Percentiles rank a stretch among this genome's conserved stretches.
Evolutionary conservation across 2,329 filamentous ascomycete species (phyloP).

Genomic region (Fusarium coicis): DNA sequence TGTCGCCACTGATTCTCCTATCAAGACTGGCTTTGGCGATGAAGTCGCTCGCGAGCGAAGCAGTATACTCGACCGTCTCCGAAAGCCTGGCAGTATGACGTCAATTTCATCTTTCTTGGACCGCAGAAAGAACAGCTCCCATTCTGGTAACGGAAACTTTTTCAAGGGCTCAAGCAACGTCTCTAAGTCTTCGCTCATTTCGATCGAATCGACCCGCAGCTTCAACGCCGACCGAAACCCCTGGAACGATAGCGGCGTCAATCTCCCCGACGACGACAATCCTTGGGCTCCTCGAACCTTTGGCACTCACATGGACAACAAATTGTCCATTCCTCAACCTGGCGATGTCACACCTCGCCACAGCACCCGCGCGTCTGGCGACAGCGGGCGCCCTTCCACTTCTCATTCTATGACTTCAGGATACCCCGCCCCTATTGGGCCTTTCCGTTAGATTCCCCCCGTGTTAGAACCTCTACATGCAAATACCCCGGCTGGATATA

Average conservation of each 20-base stretch:
- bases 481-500: constrained; percentile 74
- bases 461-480: constrained; percentile 61
- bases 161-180: constrained; percentile 94
- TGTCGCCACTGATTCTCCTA: constrained; percentile 86
- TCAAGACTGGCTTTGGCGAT: constrained; percentile 84
- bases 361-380: constrained; percentile 83
- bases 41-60: constrained; percentile 83
- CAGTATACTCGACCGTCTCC: constrained; percentile 89
- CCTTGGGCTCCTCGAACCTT: constrained; percentile 71
- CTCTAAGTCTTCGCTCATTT: constrained; percentile 95
- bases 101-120: constrained; percentile 97
- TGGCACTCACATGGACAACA: constrained; percentile 72
- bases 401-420: constrained; percentile 95
- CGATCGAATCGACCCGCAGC: constrained; percentile 94
- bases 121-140: constrained; percentile 91
- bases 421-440: constrained; percentile 93
- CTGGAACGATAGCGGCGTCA: constrained; percentile 98
- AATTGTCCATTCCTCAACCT: constrained; percentile 72
- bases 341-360: constrained; percentile 88
- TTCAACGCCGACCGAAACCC: constrained; percentile 92
- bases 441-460: constrained; percentile 80
- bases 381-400: constrained; percentile 92
- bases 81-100: constrained; percentile 94
- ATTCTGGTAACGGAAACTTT: constrained; percentile 82
- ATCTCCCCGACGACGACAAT: constrained; percentile 88